A percentile compares a stretch with the other conserved stretches of the same genome.
phyloP scores from a whole-genome alignment of 2,329 filamentous ascomycete species.

The Stagonosporopsis rhizophila region DNA sequence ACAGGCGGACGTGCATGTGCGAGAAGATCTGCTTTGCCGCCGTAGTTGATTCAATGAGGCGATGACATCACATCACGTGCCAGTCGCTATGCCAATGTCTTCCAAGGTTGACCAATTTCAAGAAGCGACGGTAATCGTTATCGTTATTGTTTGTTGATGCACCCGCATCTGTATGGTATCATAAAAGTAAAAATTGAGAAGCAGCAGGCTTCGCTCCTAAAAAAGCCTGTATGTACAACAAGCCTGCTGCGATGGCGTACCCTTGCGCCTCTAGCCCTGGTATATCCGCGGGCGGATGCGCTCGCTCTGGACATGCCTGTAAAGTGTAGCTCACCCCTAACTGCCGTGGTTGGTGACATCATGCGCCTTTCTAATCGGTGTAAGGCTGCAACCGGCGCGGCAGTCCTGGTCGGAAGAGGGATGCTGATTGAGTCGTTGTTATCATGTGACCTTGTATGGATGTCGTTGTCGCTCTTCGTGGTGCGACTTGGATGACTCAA shows the following conservation, averaged over 20 bases:
- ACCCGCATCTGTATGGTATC: conserved; percentile 42
- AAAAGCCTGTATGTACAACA: conserved; percentile 16
- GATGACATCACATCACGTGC: conserved; percentile 17
- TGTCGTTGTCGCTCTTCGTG: neutral
- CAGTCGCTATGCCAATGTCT: neutral
- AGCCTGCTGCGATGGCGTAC: conserved; percentile 32
- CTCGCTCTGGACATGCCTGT: conserved; percentile 18
- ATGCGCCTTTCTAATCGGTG: neutral
- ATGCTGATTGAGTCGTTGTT: neutral
- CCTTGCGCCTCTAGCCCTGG: conserved; percentile 20
- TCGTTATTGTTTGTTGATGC: conserved; percentile 22
- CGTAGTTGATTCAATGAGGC: neutral
- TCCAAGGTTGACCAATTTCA: neutral
- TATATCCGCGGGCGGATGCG: conserved; percentile 11
- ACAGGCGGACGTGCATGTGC: neutral
- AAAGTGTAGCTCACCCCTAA: conserved; percentile 6
- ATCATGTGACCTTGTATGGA: conserved; percentile 5
- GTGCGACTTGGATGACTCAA: conserved; percentile 11
- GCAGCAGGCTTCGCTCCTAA: conserved; percentile 9
- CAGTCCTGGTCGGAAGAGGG: conserved; percentile 30
- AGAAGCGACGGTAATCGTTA: neutral
- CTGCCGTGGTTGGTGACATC: conserved; percentile 13
- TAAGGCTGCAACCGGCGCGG: conserved; percentile 16
- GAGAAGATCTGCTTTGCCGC: conserved; percentile 3
- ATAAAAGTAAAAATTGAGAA: conserved; percentile 26